phyloP scores from a whole-genome alignment of 208 protist species.

The Angomonas deanei region DNA sequence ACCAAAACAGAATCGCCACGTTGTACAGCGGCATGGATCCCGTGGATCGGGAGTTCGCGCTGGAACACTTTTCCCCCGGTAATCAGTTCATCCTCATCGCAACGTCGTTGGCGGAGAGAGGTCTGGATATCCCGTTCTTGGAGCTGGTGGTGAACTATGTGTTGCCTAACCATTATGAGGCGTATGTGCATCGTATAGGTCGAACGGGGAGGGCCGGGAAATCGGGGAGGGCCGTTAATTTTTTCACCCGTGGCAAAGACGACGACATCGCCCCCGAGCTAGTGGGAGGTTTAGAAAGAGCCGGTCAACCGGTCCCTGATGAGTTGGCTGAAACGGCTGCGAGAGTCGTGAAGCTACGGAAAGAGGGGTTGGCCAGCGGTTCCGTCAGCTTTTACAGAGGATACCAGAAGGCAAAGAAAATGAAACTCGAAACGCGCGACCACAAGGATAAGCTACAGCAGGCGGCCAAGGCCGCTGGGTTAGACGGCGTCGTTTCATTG shows the following conservation, averaged over 20 bases:
- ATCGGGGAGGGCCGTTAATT: conserved; percentile 76
- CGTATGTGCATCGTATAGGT: conserved; percentile 97
- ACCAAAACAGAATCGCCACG: conserved; percentile 70
- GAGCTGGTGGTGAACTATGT: conserved; percentile 99
- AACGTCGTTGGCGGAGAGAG: conserved; percentile 84
- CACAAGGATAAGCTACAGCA: conserved; percentile 55
- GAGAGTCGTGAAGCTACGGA: conserved; percentile 64
- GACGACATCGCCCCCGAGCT: conserved; percentile 82
- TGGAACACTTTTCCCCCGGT: conserved; percentile 78
- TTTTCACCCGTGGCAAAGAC: conserved; percentile 75
- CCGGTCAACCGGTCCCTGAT: conserved; percentile 68
- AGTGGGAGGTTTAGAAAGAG: conserved; percentile 68
- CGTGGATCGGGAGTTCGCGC: conserved; percentile 83
- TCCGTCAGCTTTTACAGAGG: conserved; percentile 71
- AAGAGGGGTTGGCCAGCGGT: conserved; percentile 53
- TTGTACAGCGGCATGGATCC: conserved; percentile 91
- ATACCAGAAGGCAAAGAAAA: conserved; percentile 58
- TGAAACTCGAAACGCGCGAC: conserved; percentile 50
- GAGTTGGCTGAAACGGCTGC: conserved; percentile 70
- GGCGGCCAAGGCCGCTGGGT: conserved; percentile 58
- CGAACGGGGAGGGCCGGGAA: conserved; percentile 82
- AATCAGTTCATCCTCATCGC: conserved; percentile 90
- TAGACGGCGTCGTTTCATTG: conserved; percentile 72
- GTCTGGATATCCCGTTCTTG: conserved; percentile 97
- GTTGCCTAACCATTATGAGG: conserved; percentile 98